Percentiles rank a stretch among this genome's conserved stretches.
Conservation (phyloP, 805 yeast species). For the Hanseniaspora jakobsenii region DNA sequence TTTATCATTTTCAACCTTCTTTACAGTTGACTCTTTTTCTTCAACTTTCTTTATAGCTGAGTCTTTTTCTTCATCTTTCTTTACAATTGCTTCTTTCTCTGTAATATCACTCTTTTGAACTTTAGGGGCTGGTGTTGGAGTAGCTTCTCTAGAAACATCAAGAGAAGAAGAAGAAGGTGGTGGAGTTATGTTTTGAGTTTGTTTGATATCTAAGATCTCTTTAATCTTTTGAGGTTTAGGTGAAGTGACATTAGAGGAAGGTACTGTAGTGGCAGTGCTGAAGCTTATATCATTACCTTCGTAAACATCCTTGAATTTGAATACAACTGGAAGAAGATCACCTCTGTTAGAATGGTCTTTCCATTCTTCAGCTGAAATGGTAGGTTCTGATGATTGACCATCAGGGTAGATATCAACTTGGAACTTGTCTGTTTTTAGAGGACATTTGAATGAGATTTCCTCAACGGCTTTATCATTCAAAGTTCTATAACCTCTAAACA, state of each 20-base stretch:
- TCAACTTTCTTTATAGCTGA: conserved; percentile 16
- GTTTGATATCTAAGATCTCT: no score
- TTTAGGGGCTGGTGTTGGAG: conserved; percentile 32
- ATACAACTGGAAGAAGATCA: conserved; percentile 64
- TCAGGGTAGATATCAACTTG: conserved; percentile 89
- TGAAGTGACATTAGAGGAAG: conserved; percentile 21
- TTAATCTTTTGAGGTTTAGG: no score
- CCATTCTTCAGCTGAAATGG: conserved; percentile 71
- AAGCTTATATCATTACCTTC: conserved; percentile 57
- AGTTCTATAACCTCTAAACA: conserved; percentile 73
- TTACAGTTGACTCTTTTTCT: conserved; percentile 1
- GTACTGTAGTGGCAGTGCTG: conserved; percentile 29
- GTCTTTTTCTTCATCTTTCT: conserved; percentile 13
- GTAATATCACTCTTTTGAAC: no score
- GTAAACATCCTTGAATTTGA: conserved; percentile 62
- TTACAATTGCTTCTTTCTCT: conserved; percentile 9
- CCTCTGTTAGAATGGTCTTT: conserved; percentile 38
- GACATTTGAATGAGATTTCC: conserved; percentile 86
- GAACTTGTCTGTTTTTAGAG: conserved; percentile 85
- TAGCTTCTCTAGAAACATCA: conserved; percentile 22
- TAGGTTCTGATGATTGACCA: conserved; percentile 70
- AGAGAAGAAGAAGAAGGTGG: no score
- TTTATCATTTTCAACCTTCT: conserved; percentile 21
- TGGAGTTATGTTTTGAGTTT: no score
- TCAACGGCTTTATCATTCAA: conserved; percentile 74